A percentile compares a stretch with the other conserved stretches of the same genome.
Evolutionary conservation across 345 rosid genomes (phyloP).

Genomic region (Microthlaspi erraticum): DNA sequence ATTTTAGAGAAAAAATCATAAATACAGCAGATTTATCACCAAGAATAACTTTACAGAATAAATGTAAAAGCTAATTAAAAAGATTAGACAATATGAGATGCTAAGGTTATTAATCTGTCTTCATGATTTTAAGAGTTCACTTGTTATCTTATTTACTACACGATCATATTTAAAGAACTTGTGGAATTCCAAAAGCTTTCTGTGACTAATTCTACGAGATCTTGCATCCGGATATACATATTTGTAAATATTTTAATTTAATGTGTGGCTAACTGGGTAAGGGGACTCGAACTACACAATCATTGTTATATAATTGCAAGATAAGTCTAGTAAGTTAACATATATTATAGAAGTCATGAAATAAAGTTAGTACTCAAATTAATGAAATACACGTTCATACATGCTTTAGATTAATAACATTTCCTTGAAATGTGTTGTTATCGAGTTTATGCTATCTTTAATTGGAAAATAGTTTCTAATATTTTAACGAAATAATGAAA

Average conservation of each 20-base stretch:
- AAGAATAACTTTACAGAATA: slow-evolving; percentile 1
- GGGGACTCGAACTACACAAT: no score
- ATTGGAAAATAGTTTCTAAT: background rate
- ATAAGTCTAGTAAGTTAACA: no score
- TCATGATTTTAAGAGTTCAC: background rate
- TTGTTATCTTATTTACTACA: background rate
- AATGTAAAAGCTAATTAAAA: background rate
- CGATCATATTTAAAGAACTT: background rate
- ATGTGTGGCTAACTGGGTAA: no score
- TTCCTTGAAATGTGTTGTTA: background rate
- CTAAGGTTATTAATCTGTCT: background rate
- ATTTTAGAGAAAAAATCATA: background rate
- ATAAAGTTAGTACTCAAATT: background rate
- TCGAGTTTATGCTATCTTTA: background rate
- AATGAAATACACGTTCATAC: background rate
- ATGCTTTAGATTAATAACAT: background rate
- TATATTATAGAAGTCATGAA: no score
- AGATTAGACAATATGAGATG: background rate
- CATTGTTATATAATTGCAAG: no score
- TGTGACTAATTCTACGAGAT: no score
- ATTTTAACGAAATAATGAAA: background rate
- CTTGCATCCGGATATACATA: no score
- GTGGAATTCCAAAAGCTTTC: no score
- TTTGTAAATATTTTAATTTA: no score
- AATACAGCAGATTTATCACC: background rate